Evolutionary conservation across 2,329 filamentous ascomycete species (phyloP).

Genomic region (Fusarium sp.): DNA sequence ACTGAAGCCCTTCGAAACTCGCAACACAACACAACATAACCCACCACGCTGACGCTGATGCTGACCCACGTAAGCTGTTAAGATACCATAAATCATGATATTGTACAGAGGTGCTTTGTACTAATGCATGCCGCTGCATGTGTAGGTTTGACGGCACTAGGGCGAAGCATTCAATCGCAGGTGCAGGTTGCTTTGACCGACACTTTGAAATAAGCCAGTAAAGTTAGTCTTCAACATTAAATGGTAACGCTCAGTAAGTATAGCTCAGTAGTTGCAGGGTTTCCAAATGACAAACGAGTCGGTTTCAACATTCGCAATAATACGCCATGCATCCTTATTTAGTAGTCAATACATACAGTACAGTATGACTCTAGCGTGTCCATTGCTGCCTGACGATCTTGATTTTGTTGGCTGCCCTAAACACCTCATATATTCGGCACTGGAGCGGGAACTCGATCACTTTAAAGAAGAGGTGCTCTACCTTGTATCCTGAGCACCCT

Average conservation of each 20-base stretch:
- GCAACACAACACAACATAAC: constrained; percentile 1
- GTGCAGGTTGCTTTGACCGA: constrained; percentile 26
- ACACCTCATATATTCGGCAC: background rate
- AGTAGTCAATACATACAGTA: background rate
- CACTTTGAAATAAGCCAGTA: constrained; percentile 18
- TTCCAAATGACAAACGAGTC: constrained; percentile 12
- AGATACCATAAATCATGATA: background rate
- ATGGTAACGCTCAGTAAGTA: background rate
- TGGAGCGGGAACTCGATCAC: background rate
- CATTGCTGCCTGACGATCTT: constrained; percentile 2
- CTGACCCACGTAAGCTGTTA: constrained; percentile 2
- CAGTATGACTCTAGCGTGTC: constrained; percentile 14
- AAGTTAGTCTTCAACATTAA: background rate
- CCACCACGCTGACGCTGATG: background rate
- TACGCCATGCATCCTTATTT: background rate
- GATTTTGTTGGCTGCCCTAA: constrained; percentile 3
- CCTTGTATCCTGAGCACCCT: no score
- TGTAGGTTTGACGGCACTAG: background rate
- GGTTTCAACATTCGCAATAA: background rate
- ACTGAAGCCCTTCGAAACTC: constrained; percentile 4
- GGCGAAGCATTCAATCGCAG: background rate
- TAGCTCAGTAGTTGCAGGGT: background rate
- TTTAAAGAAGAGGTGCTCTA: background rate
- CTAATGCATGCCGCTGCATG: constrained; percentile 26
- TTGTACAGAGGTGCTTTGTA: background rate